These are phyloP conservation scores for Aspergillus felis DNA, from an alignment of 2,329 filamentous ascomycete species.

Conservation along the genomic window DNA sequence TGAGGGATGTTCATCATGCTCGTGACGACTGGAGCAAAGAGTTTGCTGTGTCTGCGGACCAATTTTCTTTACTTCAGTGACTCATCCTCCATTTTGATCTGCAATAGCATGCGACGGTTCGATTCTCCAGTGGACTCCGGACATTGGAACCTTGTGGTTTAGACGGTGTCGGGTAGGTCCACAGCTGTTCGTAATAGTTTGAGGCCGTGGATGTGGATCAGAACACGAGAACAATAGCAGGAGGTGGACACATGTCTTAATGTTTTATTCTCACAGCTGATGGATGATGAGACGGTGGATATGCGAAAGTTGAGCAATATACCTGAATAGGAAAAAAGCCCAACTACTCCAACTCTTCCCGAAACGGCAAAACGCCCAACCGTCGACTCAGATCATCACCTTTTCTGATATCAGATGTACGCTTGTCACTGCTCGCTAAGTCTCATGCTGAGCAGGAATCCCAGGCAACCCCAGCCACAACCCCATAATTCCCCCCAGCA, in stretches of 20 bases:
- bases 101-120: neutral
- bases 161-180: too few species aligned
- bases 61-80: neutral
- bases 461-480: conserved; percentile 46
- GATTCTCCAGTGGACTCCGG: neutral
- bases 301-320: neutral
- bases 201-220: too few species aligned
- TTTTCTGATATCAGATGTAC: neutral
- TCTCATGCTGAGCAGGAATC: conserved; percentile 7
- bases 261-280: too few species aligned
- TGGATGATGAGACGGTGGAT: too few species aligned
- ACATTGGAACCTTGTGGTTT: neutral
- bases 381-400: neutral
- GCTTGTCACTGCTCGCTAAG: too few species aligned
- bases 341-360: neutral
- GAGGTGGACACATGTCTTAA: neutral
- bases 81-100: neutral
- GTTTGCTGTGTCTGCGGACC: too few species aligned
- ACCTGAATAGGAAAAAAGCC: neutral
- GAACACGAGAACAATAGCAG: too few species aligned
- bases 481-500: conserved; percentile 48
- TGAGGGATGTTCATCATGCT: too few species aligned
- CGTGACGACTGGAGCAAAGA: too few species aligned
- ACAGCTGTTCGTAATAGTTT: too few species aligned
- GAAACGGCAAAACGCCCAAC: neutral